These are phyloP conservation scores for Babesia ovis DNA, from an alignment of 169 alveolate species.

Conservation along the genomic window DNA sequence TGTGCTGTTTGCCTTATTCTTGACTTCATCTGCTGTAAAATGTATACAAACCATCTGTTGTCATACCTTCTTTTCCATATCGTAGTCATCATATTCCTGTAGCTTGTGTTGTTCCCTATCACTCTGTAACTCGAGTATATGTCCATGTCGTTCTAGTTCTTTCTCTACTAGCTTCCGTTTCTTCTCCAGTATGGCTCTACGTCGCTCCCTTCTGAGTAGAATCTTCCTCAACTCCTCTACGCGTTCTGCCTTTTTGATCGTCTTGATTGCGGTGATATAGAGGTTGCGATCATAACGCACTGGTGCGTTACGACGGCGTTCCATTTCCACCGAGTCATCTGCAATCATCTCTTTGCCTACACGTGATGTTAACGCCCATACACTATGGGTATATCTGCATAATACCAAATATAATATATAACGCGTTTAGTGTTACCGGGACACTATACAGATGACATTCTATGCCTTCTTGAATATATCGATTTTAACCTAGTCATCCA, in stretches of 20 bases:
- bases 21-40: not conserved
- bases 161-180: slow-evolving; percentile 49
- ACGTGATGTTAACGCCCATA: too few species aligned
- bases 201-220: slow-evolving; percentile 30
- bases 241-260: slow-evolving; percentile 92
- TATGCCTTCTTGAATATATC: too few species aligned
- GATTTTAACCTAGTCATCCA: too few species aligned
- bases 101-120: slow-evolving; percentile 4
- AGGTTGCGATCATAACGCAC: slow-evolving; percentile 93
- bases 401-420: too few species aligned
- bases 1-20: slow-evolving; percentile 2
- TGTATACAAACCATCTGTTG: not conserved
- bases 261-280: slow-evolving; percentile 93
- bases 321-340: slow-evolving; percentile 95
- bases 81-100: slow-evolving; percentile 13
- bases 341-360: slow-evolving; percentile 93
- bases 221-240: slow-evolving; percentile 89
- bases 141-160: slow-evolving; percentile 61
- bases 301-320: slow-evolving; percentile 94
- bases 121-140: slow-evolving; percentile 35
- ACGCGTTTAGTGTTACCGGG: too few species aligned
- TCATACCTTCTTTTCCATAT: slow-evolving; percentile 26
- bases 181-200: slow-evolving; percentile 47
- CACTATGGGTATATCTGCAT: too few species aligned
- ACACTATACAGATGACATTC: too few species aligned